A percentile compares a stretch with the other conserved stretches of the same genome.
Conservation (phyloP, 2,329 filamentous ascomycete genomes). For the Setomelanomma holmii region DNA sequence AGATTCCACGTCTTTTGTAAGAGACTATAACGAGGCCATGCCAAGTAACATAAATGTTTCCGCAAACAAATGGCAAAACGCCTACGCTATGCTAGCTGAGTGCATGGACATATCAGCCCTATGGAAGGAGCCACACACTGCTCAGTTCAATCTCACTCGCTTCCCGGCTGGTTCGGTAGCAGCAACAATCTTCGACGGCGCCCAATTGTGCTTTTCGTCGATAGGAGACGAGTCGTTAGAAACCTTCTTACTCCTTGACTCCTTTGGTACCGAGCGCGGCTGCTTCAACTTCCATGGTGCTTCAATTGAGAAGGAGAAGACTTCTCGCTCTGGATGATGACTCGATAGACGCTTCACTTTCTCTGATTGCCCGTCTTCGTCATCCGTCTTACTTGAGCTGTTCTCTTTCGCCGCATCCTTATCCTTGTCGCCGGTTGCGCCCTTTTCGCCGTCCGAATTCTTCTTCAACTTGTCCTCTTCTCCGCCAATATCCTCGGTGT, state of each 20-base stretch:
- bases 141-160: constrained; percentile 29
- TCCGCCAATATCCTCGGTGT: constrained; percentile 72
- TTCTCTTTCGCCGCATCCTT: neutral
- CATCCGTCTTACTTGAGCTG: constrained; percentile 18
- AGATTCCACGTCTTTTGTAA: too few species aligned
- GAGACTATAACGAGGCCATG: too few species aligned
- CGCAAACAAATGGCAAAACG: too few species aligned
- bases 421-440: constrained; percentile 10
- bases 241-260: neutral
- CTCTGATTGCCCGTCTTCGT: constrained; percentile 10
- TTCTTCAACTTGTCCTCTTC: constrained; percentile 32
- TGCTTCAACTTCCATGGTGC: constrained; percentile 39
- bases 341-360: constrained; percentile 22
- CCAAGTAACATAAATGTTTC: too few species aligned
- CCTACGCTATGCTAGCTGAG: neutral
- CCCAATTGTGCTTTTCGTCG: constrained; percentile 29
- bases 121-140: neutral
- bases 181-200: constrained; percentile 4
- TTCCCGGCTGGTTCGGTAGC: constrained; percentile 30
- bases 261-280: constrained; percentile 12
- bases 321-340: constrained; percentile 32
- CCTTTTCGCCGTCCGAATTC: constrained; percentile 12
- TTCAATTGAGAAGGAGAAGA: constrained; percentile 47
- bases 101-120: neutral
- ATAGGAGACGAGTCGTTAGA: neutral